These are phyloP conservation scores for Amoeboradix gromovi DNA, from an alignment of 371 early-diverging fungal species.

Conservation along the genomic window DNA sequence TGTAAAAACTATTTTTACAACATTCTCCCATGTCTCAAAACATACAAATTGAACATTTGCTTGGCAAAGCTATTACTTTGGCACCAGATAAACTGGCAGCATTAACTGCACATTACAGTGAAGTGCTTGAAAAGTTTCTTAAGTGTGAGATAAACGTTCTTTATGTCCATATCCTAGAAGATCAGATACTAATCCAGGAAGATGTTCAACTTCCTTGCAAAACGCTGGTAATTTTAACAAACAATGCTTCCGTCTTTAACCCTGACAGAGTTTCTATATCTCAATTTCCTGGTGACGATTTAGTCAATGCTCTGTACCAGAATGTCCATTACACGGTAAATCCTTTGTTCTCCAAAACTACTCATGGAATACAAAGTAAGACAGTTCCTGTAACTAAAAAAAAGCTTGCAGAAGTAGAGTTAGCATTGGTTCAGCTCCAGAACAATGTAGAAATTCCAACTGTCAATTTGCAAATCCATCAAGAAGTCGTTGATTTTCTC, in stretches of 20 bases:
- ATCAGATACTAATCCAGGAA: not conserved
- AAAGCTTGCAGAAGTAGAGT: slow-evolving; percentile 87
- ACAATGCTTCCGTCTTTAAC: not conserved
- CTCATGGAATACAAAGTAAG: slow-evolving; percentile 1
- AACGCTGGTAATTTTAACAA: not conserved
- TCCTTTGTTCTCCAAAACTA: not conserved
- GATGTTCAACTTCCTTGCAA: not conserved
- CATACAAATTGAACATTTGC: too few relatives aligned
- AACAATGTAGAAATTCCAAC: slow-evolving; percentile 94
- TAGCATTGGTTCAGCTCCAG: slow-evolving; percentile 69
- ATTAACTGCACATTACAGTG: not conserved
- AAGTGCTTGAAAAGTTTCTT: not conserved
- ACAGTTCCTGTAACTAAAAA: slow-evolving; percentile 73
- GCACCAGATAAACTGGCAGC: not conserved
- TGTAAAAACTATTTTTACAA: too few relatives aligned
- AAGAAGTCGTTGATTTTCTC: slow-evolving; percentile 9
- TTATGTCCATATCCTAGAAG: not conserved
- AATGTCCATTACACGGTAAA: not conserved
- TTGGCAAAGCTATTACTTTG: too few relatives aligned
- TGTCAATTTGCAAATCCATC: slow-evolving; percentile 50
- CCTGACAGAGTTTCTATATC: not conserved
- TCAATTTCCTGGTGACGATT: not conserved
- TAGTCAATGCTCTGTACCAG: not conserved
- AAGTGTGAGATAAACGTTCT: not conserved
- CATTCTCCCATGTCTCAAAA: too few relatives aligned